phyloP scores from a whole-genome alignment of 768 basidiomycete genomes.

The Lentinus tigrinus region DNA sequence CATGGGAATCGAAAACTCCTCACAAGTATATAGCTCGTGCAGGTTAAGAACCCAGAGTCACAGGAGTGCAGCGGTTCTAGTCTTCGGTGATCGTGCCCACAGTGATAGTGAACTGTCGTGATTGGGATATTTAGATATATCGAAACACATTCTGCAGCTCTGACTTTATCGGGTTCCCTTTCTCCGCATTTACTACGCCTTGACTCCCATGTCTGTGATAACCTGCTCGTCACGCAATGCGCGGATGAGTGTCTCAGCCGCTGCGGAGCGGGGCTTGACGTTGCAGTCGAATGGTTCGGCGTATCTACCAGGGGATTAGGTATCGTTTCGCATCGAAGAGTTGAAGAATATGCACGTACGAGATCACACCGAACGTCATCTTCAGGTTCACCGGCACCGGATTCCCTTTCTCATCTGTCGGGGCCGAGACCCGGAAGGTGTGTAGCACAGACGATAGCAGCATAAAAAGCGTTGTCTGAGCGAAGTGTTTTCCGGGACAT shows the following conservation, averaged over 20 bases:
- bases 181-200: too few species aligned
- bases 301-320: constrained; percentile 18
- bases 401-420: not conserved
- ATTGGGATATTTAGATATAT: too few species aligned
- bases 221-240: not conserved
- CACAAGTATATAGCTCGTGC: too few species aligned
- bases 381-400: not conserved
- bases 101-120: too few species aligned
- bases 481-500: constrained; percentile 21
- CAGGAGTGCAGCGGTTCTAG: too few species aligned
- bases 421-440: not conserved
- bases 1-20: too few species aligned
- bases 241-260: constrained; percentile 10
- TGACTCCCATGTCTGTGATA: too few species aligned
- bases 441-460: constrained; percentile 14
- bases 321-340: not conserved
- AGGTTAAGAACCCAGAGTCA: too few species aligned
- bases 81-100: too few species aligned
- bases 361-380: constrained; percentile 5
- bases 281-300: constrained; percentile 24
- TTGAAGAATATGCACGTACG: constrained; percentile 2
- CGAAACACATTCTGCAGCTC: too few species aligned
- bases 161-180: too few species aligned
- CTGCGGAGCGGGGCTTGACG: constrained; percentile 22
- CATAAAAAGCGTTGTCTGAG: constrained; percentile 14